Base-by-base conservation (phyloP, 2,329 filamentous ascomycete species). In the Dactylellina haptotyla region DNA sequence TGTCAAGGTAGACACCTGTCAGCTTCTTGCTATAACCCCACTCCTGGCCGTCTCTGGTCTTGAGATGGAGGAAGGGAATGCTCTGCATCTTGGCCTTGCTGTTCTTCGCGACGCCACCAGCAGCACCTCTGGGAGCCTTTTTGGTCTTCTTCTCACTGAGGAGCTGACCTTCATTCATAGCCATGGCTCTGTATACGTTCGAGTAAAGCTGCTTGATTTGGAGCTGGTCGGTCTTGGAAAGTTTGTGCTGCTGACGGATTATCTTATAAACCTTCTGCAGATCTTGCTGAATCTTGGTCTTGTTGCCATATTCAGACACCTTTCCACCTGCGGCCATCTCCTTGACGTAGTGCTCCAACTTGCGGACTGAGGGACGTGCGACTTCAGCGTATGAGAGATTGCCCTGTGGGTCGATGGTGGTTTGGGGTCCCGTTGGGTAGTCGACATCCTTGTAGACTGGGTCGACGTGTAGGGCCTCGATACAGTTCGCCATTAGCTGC, bases 1-100 rank as follows among this genome's bases (percentile, higher is more conserved):
- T 93, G 80, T 97, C 92, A 32, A 99, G 87, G 81, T 99, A 99
- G 77, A 93, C 83, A 66, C 92, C 91, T 23, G 95, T 98, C 67
- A 99, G 87, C 84, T 96, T 97, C 87, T 98, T 99, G 88, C 92
- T 98, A 85, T 98, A 99, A 80, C 98, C 93, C 95, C 95, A 99
- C 75, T 94, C 94, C 79, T 97, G 90, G 75, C 93, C 88, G 61
- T 91, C 89, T 83, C 96, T 96, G 82, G 92, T 91, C 87, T 97
- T 97, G 67, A 99, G 85, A 81, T 99, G 95, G 59, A 99, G 84
- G 88, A 99, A 99, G 32, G 95, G 95, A 77, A 99, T 96, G 16
- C 95, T 97, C 84, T 98, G 94, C 66, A 96, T 89, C 85, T 97
- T 97, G 81, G 93, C 93, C 85, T 95, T 96, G 78, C 85, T 83